phyloP scores from a whole-genome alignment of 495 filamentous ascomycete species.

The Lepraria neglecta region DNA sequence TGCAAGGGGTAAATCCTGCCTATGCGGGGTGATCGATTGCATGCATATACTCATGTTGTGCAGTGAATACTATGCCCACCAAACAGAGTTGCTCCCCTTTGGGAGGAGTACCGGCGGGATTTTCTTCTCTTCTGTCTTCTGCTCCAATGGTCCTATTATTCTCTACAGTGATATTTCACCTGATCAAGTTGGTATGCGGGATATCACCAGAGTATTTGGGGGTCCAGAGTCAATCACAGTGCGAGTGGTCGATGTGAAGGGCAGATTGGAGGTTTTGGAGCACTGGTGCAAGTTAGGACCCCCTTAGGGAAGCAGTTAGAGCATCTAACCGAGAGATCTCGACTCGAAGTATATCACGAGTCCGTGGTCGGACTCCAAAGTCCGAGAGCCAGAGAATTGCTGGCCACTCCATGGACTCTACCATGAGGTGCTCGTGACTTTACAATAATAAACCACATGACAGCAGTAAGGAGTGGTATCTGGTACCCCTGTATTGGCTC shows the following conservation, averaged over 20 bases:
- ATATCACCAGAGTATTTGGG: background rate
- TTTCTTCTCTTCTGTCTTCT: background rate
- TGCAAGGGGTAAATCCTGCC: conserved; percentile 3
- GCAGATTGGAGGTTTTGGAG: background rate
- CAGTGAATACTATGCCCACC: background rate
- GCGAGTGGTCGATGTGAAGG: background rate
- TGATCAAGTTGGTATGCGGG: background rate
- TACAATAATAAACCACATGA: conserved; percentile 10
- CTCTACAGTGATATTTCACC: background rate
- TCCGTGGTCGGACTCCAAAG: background rate
- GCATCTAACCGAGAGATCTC: conserved; percentile 1
- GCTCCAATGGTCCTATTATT: background rate
- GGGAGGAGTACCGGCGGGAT: background rate
- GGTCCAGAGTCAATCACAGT: background rate
- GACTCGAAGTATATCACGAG: conserved; percentile 1
- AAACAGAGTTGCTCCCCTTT: background rate
- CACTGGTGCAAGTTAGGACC: too few relatives aligned
- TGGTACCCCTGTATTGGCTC: conserved; percentile 2
- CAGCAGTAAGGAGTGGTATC: background rate
- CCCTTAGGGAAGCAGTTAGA: too few relatives aligned
- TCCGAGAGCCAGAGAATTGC: conserved; percentile 3
- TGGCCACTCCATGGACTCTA: conserved; percentile 1
- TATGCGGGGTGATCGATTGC: conserved; percentile 14
- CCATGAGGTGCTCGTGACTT: conserved; percentile 12
- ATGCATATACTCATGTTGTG: conserved; percentile 3